Evolutionary conservation across 2,329 filamentous ascomycete genomes (phyloP).

Genomic region (Fusarium sambucinum): DNA sequence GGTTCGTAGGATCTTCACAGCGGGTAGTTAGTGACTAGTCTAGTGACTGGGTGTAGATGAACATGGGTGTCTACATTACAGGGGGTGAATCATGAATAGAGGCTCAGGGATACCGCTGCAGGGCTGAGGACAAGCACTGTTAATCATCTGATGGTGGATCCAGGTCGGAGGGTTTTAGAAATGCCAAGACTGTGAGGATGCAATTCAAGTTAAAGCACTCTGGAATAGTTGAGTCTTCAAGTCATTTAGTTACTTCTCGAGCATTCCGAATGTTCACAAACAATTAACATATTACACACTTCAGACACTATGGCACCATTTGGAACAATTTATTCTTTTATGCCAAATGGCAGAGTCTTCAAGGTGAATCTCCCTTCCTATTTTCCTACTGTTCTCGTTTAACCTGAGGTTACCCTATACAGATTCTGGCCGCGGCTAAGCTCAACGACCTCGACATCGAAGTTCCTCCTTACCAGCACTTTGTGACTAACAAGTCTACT

Average conservation of each 20-base stretch:
- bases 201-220: not conserved
- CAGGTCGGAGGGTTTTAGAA: not conserved
- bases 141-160: not conserved
- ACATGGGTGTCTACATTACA: not conserved
- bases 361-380: not conserved
- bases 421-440: constrained; percentile 12
- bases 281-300: not conserved
- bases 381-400: not conserved
- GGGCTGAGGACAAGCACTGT: not conserved
- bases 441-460: constrained; percentile 9
- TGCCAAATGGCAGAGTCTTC: constrained; percentile 1
- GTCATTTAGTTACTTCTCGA: not conserved
- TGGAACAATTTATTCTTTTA: not conserved
- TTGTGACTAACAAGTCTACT: constrained; percentile 6
- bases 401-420: not conserved
- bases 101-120: not conserved
- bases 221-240: not conserved
- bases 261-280: not conserved
- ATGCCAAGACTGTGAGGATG: not conserved
- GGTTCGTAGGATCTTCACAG: not conserved
- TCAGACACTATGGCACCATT: not conserved
- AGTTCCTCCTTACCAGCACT: constrained; percentile 4
- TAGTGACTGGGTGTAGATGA: not conserved
- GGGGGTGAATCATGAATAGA: not conserved
- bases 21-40: no score